Evolutionary conservation across 371 early-diverging fungal species (phyloP), one percentile per base, ranked within the genome.

Genomic region (Mucor lusitanicus): DNA sequence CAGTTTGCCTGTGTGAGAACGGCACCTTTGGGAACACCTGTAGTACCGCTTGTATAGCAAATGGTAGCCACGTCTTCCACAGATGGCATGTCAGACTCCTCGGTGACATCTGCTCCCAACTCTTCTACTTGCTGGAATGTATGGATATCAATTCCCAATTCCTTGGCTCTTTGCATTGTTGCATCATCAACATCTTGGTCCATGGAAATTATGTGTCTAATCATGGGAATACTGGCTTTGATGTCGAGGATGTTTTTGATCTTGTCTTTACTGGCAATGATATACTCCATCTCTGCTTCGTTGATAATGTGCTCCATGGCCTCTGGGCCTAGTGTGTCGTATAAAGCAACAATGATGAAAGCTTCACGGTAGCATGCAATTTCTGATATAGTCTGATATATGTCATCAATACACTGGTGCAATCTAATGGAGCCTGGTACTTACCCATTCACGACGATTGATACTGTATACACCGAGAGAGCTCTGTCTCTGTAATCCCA

Each of bases 11-110:
- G 95, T 21, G 92, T 88, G 35, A 96, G 73, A 48, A 96, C 76
- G 3, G 95, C 94, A 62, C 97, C 97, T 80, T 96, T 97, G 40
- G 97, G 93, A 61, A 81, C 85, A 27, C 99, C 99, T 4, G 96
- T 94, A 0, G 94, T 92, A 32, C 98, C 99, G 32, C 95, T 95
- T 17, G 99, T 97, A 79, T 98, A 99, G 87, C 96, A 94, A 74
- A 99, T 92, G 75, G 95, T 88, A 71, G 95, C 94, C 56, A 91
- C 70, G 68, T 94, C 95, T 40, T 94, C 90, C 33, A 85, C 77
- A 21, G 78, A 83, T 9, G 97, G 92, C 17, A 87, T 82, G 8
- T 74, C 74, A 15, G 89, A 84, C 32, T 84, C 87, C n/a, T 72
- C 73, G 1, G 87, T 90, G 68, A 85, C 62, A 37, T 86, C 80